These are phyloP conservation scores for Pseudogymnoascus sp. DNA, from an alignment of 2,329 filamentous ascomycete genomes.

Conservation along the genomic window DNA sequence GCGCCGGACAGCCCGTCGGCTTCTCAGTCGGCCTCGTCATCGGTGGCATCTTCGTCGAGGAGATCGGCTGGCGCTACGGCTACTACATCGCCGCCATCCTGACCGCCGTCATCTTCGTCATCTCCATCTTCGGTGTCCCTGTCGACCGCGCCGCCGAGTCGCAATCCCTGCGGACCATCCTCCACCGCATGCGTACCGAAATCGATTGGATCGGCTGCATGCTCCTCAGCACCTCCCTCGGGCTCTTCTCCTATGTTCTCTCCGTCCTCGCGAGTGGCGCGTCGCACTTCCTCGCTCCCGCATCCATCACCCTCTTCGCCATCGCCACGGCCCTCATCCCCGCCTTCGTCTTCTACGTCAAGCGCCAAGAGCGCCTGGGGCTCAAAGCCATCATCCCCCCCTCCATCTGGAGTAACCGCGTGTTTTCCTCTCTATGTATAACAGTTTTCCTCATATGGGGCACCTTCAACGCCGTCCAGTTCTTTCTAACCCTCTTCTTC, in stretches of 20 bases:
- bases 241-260: conserved; percentile 42
- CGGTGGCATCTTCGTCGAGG: conserved; percentile 41
- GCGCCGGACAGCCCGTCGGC: conserved; percentile 43
- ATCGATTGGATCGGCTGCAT: conserved; percentile 48
- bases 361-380: conserved; percentile 22
- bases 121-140: conserved; percentile 19
- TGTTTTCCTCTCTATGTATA: conserved; percentile 29
- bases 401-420: conserved; percentile 27
- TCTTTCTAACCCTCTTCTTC: conserved; percentile 25
- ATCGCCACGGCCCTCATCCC: conserved; percentile 26
- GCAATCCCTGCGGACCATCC: conserved; percentile 12
- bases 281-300: conserved; percentile 15
- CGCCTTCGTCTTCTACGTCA: conserved; percentile 24
- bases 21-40: conserved; percentile 45
- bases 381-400: conserved; percentile 31
- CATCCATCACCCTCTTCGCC: conserved; percentile 26
- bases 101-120: conserved; percentile 17
- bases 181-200: conserved; percentile 25
- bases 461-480: conserved; percentile 26
- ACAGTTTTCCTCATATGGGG: conserved; percentile 30
- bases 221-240: conserved; percentile 39
- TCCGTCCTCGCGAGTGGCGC: conserved; percentile 17
- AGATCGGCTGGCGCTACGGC: conserved; percentile 44
- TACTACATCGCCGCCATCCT: conserved; percentile 42
- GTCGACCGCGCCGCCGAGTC: conserved; percentile 7